Evolutionary conservation across 2,329 filamentous ascomycete species (phyloP).

Genomic region (Huntiella bhutanensis): DNA sequence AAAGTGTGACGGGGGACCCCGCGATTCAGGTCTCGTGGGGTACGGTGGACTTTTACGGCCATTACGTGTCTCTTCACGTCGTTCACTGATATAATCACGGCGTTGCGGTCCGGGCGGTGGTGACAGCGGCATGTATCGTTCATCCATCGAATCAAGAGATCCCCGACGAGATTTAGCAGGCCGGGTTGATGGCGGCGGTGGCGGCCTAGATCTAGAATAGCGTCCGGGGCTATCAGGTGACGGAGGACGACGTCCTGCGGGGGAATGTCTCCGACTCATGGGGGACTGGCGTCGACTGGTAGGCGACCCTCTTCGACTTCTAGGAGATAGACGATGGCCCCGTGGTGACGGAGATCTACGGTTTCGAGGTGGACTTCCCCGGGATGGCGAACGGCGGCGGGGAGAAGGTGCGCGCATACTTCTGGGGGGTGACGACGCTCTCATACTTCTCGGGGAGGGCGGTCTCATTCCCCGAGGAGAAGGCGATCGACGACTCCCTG

Average conservation of each 20-base stretch:
- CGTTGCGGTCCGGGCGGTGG: neutral
- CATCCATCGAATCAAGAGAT: conserved; percentile 9
- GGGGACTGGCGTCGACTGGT: no score
- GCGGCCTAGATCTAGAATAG: neutral
- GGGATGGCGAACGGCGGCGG: neutral
- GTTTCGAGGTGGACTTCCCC: neutral
- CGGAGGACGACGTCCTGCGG: neutral
- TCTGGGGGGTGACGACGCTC: neutral
- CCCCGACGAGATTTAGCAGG: conserved; percentile 2
- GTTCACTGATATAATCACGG: conserved; percentile 6
- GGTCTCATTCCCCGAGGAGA: neutral
- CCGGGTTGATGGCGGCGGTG: neutral
- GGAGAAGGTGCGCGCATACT: neutral
- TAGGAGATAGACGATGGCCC: neutral
- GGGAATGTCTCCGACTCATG: neutral
- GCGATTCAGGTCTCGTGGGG: conserved; percentile 2
- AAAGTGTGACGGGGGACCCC: conserved; percentile 1
- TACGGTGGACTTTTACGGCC: neutral
- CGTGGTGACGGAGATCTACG: neutral
- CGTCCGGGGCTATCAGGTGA: neutral
- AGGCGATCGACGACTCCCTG: neutral
- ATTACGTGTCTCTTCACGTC: conserved; percentile 1
- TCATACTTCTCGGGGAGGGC: neutral
- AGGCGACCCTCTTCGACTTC: no score
- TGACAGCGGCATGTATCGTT: neutral